phyloP scores from a whole-genome alignment of 495 filamentous ascomycete species.

The Coniosporium apollinis region DNA sequence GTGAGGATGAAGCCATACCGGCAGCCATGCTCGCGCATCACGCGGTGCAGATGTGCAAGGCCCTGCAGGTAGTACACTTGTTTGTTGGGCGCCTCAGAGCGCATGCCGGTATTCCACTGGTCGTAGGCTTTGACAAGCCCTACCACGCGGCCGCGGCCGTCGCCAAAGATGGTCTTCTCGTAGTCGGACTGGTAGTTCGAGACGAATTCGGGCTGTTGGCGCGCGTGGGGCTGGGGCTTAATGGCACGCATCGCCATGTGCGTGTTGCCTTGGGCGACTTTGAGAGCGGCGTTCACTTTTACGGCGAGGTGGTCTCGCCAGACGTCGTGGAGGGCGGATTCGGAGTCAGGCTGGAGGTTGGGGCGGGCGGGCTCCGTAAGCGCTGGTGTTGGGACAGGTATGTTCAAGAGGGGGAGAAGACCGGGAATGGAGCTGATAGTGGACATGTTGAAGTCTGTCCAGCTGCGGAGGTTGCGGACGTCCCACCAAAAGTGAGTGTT shows the following conservation, averaged over 20 bases:
- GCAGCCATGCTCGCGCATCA: conserved; percentile 83
- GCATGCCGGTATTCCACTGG: conserved; percentile 88
- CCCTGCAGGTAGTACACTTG: conserved; percentile 74
- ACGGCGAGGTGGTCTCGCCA: conserved; percentile 55
- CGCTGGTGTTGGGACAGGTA: conserved; percentile 43
- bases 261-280: conserved; percentile 46
- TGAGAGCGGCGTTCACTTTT: conserved; percentile 62
- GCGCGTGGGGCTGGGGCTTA: conserved; percentile 8
- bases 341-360: conserved; percentile 52
- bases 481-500: conserved; percentile 91
- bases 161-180: conserved; percentile 53
- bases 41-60: conserved; percentile 65
- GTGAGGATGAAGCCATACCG: conserved; percentile 91
- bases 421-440: conserved; percentile 59
- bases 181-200: conserved; percentile 56
- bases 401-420: conserved; percentile 55
- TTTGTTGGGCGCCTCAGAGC: conserved; percentile 59
- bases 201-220: conserved; percentile 41
- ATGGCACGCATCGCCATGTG: conserved; percentile 33
- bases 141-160: conserved; percentile 62
- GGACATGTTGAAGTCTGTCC: conserved; percentile 56
- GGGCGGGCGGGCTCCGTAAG: conserved; percentile 43
- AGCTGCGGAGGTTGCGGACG: conserved; percentile 67
- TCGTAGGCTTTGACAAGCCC: conserved; percentile 80
- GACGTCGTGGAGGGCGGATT: conserved; percentile 49